Conservation (phyloP, 2,329 filamentous ascomycete genomes). For the Zarea fungicola region DNA sequence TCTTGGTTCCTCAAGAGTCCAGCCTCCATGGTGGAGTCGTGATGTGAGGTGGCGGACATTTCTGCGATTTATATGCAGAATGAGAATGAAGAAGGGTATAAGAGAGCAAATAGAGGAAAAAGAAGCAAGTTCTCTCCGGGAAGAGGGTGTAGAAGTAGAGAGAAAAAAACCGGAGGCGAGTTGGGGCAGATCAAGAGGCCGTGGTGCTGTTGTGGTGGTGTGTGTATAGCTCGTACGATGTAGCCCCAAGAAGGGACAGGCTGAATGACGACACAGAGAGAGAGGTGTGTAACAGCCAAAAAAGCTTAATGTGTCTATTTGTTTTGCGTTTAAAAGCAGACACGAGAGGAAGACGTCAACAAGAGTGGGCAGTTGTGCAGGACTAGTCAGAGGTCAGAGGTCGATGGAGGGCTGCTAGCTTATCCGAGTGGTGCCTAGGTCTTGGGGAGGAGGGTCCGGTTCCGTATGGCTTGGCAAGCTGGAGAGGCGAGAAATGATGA, state of each 20-base stretch:
- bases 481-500: background rate
- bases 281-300: background rate
- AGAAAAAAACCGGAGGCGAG: background rate
- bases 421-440: conserved; percentile 1
- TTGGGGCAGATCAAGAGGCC: background rate
- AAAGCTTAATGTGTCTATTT: conserved; percentile 5
- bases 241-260: background rate
- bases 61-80: conserved; percentile 1
- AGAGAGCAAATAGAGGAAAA: background rate
- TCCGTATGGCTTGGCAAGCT: background rate
- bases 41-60: conserved; percentile 5
- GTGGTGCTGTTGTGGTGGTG: conserved; percentile 10
- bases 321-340: conserved; percentile 3
- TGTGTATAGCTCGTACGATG: conserved; percentile 4
- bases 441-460: background rate
- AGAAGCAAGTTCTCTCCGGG: background rate
- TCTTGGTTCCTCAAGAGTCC: conserved; percentile 11
- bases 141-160: conserved; percentile 1
- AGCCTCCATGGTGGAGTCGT: conserved; percentile 9
- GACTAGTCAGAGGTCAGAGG: background rate
- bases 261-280: conserved; percentile 8
- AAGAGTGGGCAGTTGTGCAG: background rate
- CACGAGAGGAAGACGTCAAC: conserved; percentile 6
- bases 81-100: background rate
- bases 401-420: conserved; percentile 3